Base-by-base conservation (phyloP, 139 green algal genomes). In the Tetratostichococcus sp. region DNA sequence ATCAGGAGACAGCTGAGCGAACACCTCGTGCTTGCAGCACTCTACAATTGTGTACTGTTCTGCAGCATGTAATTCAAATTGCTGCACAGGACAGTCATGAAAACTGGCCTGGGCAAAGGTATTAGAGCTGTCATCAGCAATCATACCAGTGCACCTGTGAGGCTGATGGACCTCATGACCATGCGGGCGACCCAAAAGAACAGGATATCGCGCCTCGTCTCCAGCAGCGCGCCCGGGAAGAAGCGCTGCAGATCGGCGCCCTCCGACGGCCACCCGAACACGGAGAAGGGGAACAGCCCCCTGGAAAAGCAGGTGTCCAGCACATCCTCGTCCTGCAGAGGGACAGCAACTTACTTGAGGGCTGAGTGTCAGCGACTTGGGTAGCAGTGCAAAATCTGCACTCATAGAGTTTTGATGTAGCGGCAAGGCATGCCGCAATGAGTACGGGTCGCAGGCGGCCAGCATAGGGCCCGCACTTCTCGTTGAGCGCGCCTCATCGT, bases 121-220 rank as follows among this genome's bases (percentile, higher is more conserved):
- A n/a, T n/a, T n/a, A n/a, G n/a, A n/a, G n/a, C 42, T 87, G 70
- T 33, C 32, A 28, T 11, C 19, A 17, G 28, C n/a, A n/a, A n/a
- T n/a, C n/a, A n/a, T n/a, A n/a, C n/a, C n/a, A n/a, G n/a, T n/a
- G n/a, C 30, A 30, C 80, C 88, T 16, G 94, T 99, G 76, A 98
- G 85, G 72, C 96, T 82, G 31, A 98, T 84, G 23, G 94, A 94
- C 95, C 99, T 98, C 96, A 99, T 99, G 73, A 97, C 91, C 96
- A 99, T 99, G 67, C 96, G 89, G n/a, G 96, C 96, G 50, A 99
- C 96, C 96, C 96, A 99, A 89, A 99, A 99, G 86, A 99, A 99
- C n/a, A 99, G 80, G 83, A 99, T 99, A 84, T 99, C 96, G 74
- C 98, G 94, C 66, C 94, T 91, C 30, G 94, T 97, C 87, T 98